Conservation (phyloP, 2,329 filamentous ascomycete genomes). For the Calonectria ilicicola region DNA sequence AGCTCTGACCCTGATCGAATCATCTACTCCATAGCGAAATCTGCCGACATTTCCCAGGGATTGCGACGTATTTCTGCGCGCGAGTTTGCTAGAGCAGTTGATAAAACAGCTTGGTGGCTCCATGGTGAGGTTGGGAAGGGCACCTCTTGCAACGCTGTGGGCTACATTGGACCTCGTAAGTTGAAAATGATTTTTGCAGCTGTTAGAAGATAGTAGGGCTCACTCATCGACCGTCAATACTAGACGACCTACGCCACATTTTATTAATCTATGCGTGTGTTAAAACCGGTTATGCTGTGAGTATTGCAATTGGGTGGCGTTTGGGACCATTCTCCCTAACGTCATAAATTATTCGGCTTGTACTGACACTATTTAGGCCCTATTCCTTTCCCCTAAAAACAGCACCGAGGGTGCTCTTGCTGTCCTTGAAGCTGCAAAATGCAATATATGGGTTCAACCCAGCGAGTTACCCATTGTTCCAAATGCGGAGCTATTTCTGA, state of each 20-base stretch:
- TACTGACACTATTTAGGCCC: slow-evolving; percentile 32
- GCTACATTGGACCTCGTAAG: slow-evolving; percentile 50
- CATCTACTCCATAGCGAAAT: slow-evolving; percentile 40
- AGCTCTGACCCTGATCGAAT: slow-evolving; percentile 37
- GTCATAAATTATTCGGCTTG: not conserved
- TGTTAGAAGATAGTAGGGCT: not conserved
- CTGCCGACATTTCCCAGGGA: slow-evolving; percentile 21
- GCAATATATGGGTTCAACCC: slow-evolving; percentile 46
- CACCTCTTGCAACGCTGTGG: slow-evolving; percentile 34
- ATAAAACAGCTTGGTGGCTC: slow-evolving; percentile 48
- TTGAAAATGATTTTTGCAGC: not conserved
- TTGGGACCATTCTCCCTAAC: not conserved
- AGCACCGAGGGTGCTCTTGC: slow-evolving; percentile 47
- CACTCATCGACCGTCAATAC: not conserved
- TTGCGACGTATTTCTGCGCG: slow-evolving; percentile 41
- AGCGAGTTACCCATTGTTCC: slow-evolving; percentile 24
- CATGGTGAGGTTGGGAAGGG: slow-evolving; percentile 32
- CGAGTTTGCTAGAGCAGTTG: slow-evolving; percentile 39
- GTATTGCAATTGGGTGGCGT: not conserved
- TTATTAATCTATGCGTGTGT: slow-evolving; percentile 46
- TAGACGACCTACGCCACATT: slow-evolving; percentile 47
- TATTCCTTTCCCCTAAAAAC: slow-evolving; percentile 51
- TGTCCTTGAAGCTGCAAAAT: slow-evolving; percentile 47
- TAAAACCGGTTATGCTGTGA: slow-evolving; percentile 49
- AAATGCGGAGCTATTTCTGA: slow-evolving; percentile 37